Evolutionary conservation across 2,329 filamentous ascomycete species (phyloP).

Genomic region (Microdochium bolleyi): DNA sequence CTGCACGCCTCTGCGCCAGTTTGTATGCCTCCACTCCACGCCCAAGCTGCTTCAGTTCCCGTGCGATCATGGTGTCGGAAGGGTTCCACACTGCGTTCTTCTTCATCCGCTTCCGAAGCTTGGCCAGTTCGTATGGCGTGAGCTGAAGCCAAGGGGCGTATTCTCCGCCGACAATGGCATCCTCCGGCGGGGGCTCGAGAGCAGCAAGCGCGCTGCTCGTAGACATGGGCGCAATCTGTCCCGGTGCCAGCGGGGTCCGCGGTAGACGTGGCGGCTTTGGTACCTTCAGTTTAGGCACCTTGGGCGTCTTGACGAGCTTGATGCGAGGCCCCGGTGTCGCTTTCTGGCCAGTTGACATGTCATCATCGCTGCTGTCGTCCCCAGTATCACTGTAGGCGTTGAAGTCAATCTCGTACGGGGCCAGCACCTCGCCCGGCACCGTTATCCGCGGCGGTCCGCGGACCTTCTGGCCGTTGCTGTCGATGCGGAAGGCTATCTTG

Average conservation of each 20-base stretch:
- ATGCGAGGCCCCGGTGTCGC: slow-evolving; percentile 29
- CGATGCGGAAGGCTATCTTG: slow-evolving; percentile 36
- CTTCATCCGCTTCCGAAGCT: slow-evolving; percentile 79
- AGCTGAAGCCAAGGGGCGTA: slow-evolving; percentile 60
- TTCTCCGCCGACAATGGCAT: slow-evolving; percentile 48
- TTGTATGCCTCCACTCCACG: slow-evolving; percentile 57
- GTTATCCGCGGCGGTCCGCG: slow-evolving; percentile 50
- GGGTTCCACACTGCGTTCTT: slow-evolving; percentile 84
- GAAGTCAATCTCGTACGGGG: slow-evolving; percentile 57
- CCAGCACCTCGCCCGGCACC: slow-evolving; percentile 57
- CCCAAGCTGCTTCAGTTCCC: slow-evolving; percentile 65
- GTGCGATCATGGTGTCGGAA: slow-evolving; percentile 77
- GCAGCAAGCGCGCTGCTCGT: slow-evolving; percentile 29
- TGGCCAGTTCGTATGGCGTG: slow-evolving; percentile 56
- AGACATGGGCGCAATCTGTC: slow-evolving; percentile 30
- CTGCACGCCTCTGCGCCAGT: slow-evolving; percentile 55
- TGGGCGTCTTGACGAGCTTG: slow-evolving; percentile 38
- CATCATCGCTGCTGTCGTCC: slow-evolving; percentile 44
- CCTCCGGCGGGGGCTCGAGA: slow-evolving; percentile 50
- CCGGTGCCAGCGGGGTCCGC: slow-evolving; percentile 26
- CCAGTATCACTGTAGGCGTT: slow-evolving; percentile 46
- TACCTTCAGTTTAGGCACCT: slow-evolving; percentile 34
- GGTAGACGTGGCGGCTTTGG: slow-evolving; percentile 19
- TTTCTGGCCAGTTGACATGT: slow-evolving; percentile 31
- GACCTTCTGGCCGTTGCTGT: slow-evolving; percentile 35